phyloP scores from a whole-genome alignment of 345 rosid genomes.

The Mallotus nudiflorus region DNA sequence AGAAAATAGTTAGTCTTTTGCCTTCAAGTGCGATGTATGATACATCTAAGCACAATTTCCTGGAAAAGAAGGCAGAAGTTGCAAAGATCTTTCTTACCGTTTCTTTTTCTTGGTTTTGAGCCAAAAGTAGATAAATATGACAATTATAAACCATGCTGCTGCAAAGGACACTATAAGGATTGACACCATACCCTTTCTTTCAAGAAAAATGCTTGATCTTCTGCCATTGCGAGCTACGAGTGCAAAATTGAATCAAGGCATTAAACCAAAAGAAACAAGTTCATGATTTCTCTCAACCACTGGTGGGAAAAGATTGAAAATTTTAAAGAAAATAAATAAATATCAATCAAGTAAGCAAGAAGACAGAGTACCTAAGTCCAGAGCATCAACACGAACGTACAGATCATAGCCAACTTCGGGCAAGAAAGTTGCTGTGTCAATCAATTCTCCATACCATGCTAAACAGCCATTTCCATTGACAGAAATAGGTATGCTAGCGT shows the following conservation, averaged over 20 bases:
- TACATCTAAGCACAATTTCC: too few species aligned
- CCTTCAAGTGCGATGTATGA: too few species aligned
- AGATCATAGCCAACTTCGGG: not conserved
- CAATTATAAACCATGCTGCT: slow-evolving; percentile 12
- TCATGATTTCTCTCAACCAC: too few species aligned
- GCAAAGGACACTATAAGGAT: slow-evolving; percentile 19
- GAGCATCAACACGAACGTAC: slow-evolving; percentile 4
- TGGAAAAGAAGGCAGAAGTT: too few species aligned
- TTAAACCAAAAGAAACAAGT: too few species aligned
- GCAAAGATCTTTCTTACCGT: slow-evolving; percentile 24
- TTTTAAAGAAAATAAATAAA: too few species aligned
- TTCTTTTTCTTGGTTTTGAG: slow-evolving; percentile 35
- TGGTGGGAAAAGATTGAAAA: too few species aligned
- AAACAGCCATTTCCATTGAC: not conserved
- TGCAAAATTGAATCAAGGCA: too few species aligned
- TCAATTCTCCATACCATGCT: slow-evolving; percentile 18
- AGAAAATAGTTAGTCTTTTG: too few species aligned
- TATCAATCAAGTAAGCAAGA: not conserved
- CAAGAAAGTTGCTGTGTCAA: not conserved
- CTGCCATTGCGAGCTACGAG: slow-evolving; percentile 31
- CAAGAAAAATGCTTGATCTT: slow-evolving; percentile 12
- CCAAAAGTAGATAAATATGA: slow-evolving; percentile 11
- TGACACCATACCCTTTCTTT: slow-evolving; percentile 26
- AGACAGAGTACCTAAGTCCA: not conserved
- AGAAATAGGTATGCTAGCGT: not conserved